Base-by-base conservation (phyloP, 768 basidiomycete genomes). In the Mrakia gelida region DNA sequence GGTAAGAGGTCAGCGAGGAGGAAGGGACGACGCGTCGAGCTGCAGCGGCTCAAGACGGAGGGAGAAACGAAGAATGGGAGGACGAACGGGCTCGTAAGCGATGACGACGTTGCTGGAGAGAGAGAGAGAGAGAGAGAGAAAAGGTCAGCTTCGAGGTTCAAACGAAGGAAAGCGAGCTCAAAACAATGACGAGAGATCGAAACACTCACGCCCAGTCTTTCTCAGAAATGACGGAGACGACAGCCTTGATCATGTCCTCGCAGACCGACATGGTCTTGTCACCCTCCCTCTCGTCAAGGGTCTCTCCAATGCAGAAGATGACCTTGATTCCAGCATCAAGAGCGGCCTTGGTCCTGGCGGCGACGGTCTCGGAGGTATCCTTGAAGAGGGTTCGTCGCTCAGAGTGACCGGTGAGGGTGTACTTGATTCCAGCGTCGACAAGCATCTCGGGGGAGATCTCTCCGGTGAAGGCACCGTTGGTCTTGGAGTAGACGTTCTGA, bases 251-350 rank as follows among this genome's bases (percentile, higher is more conserved):
- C 85, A 98, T 95, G 71, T 85, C 87, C 83, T 94, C 87, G 82
- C 94, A 92, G 43, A 98, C 92, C 71, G 89, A 85, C 71, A 88
- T 88, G 49, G 96, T 98, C 86, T 90, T 85, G 54, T 87, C 89
- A 5, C 87, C 86, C 86, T 98, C 95, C 82, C 97, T 90, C 87
- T 98, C 88, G 79, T 89, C 86, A 79, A 98, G 90, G 63, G 92
- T 94, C 86, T 99, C 97, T 32, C 97, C 97, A 79, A 97, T 90
- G 87, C 97, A 98, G 80, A 96, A 91, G 83, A 99, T 97, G 80
- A 98, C 93, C 77, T 88, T 90, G 80, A 98, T 88, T 1, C 88
- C 88, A 1, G 88, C 86, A 75, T 90, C 89, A 80, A 98, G 85
- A 28, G 95, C 93, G 2, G 92, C 91, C 81, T 90, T 89, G 81